These are phyloP conservation scores for Ogataea nakhonphanomensis DNA, from an alignment of 805 yeast genomes.

Conservation along the genomic window DNA sequence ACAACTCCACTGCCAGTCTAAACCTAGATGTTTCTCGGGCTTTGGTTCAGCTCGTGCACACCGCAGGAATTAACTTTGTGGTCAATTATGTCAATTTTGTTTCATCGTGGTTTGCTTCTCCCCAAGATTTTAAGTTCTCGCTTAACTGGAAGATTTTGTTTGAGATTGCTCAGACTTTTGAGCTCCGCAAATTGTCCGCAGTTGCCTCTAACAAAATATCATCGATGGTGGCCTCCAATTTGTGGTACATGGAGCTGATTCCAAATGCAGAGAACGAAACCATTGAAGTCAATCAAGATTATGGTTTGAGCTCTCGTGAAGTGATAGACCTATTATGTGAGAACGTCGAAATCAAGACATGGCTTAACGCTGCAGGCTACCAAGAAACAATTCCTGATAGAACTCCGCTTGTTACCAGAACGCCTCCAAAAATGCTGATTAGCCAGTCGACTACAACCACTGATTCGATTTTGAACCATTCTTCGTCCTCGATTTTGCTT, in stretches of 20 bases:
- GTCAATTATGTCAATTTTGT: slow-evolving; percentile 22
- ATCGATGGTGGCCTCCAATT: slow-evolving; percentile 5
- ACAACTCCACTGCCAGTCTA: slow-evolving; percentile 21
- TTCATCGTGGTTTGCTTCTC: slow-evolving; percentile 19
- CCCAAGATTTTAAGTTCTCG: slow-evolving; percentile 18
- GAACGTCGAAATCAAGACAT: slow-evolving; percentile 11
- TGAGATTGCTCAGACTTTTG: slow-evolving; percentile 8
- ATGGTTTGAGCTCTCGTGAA: background rate
- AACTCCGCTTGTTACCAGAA: slow-evolving; percentile 13
- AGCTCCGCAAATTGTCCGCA: slow-evolving; percentile 11
- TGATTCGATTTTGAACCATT: slow-evolving; percentile 19
- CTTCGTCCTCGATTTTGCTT: slow-evolving; percentile 15
- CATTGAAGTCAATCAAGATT: background rate
- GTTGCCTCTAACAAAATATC: slow-evolving; percentile 8
- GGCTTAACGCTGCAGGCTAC: slow-evolving; percentile 17
- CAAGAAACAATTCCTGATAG: slow-evolving; percentile 5
- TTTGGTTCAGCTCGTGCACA: slow-evolving; percentile 26
- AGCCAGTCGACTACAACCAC: slow-evolving; percentile 20
- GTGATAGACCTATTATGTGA: slow-evolving; percentile 6
- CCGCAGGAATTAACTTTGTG: slow-evolving; percentile 24
- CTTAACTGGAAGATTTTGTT: slow-evolving; percentile 17
- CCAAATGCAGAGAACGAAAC: slow-evolving; percentile 3
- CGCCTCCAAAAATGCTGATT: slow-evolving; percentile 18
- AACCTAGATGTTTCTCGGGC: slow-evolving; percentile 26
- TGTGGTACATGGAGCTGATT: slow-evolving; percentile 20